Evolutionary conservation across 495 filamentous ascomycete species (phyloP), one percentile per base, ranked within the genome.

Genomic region (Cairneyella variabilis): DNA sequence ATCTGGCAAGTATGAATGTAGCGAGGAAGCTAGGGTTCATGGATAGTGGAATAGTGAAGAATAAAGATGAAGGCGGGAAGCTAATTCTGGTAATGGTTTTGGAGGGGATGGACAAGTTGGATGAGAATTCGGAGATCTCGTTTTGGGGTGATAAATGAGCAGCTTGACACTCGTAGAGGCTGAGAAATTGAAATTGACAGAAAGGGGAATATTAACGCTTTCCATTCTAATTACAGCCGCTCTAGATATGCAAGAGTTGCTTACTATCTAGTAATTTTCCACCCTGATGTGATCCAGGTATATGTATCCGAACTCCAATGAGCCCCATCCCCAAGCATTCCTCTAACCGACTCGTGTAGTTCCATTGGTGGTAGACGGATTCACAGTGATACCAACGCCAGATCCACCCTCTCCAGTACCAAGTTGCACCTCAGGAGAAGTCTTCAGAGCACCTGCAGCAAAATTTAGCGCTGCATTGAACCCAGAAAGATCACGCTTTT

Each of bases 301-400:
- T 32, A 32, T 32, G 7, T 14, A 32, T 6, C 28, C 28, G 7
- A 6, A 6, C 28, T 32, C 28, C n/a, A n/a, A n/a, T n/a, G n/a
- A n/a, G n/a, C 28, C 28, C 14, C 28, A 32, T 32, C 28, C 6
- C 14, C 28, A 7, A 32, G 6, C 28, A 32, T 32, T 6, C 28
- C 28, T 32, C n/a, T n/a, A n/a, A n/a, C 14, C 28, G 28, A 6
- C 28, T 6, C 28, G 28, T n/a, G 28, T 32, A 6, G 6, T 32
- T 14, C 28, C 28, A 32, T 6, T 32, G 28, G 14, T 14, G 7
- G 7, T 14, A 7, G 7, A 6, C 28, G 46, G 38, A 17, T 76
- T 71, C 21, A 74, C 68, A 40, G 71, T 74, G 55, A 75, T 76
- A 30, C 74, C 74, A 34, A 76, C 71, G 16, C 74, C 74, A 3